Percentiles rank a stretch among this genome's conserved stretches.
These are phyloP conservation scores for Babjeviella inositovora DNA, from an alignment of 805 yeast genomes.

Conservation along the genomic window DNA sequence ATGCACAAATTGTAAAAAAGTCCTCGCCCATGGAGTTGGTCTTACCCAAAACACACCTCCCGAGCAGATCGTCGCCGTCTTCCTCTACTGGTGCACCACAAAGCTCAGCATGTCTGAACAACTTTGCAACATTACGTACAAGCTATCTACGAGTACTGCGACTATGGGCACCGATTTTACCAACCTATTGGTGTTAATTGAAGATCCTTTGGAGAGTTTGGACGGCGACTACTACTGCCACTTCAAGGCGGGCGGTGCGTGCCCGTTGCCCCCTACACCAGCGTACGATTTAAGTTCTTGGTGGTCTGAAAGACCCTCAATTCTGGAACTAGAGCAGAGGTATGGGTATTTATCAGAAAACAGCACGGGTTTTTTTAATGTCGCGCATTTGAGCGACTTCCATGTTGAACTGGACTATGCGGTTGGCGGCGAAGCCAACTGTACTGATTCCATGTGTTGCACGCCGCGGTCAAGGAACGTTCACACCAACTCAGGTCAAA, in stretches of 20 bases:
- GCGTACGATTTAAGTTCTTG: slow-evolving; percentile 22
- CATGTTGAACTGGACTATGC: slow-evolving; percentile 20
- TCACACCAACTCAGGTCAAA: slow-evolving; percentile 4
- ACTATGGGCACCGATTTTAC: slow-evolving; percentile 29
- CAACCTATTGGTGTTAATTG: slow-evolving; percentile 29
- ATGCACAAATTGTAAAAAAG: neutral
- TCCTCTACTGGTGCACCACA: slow-evolving; percentile 11
- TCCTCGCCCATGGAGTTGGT: slow-evolving; percentile 6
- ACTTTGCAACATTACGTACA: slow-evolving; percentile 2
- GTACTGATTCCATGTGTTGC: slow-evolving; percentile 20
- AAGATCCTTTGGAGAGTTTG: slow-evolving; percentile 22
- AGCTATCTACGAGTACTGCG: slow-evolving; percentile 5
- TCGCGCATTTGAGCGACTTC: slow-evolving; percentile 22
- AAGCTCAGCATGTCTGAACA: slow-evolving; percentile 5
- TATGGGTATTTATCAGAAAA: neutral
- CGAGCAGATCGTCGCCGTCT: slow-evolving; percentile 8
- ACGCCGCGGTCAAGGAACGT: slow-evolving; percentile 17
- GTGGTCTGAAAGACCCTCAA: slow-evolving; percentile 23
- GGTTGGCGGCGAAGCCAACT: slow-evolving; percentile 21
- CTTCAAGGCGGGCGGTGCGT: slow-evolving; percentile 25
- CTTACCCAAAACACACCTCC: slow-evolving; percentile 7
- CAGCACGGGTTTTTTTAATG: slow-evolving; percentile 11
- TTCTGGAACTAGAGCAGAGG: neutral
- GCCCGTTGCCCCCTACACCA: slow-evolving; percentile 38
- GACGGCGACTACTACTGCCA: slow-evolving; percentile 54